Percentiles rank a stretch among this genome's conserved stretches.
These are phyloP conservation scores for Apiotrichum brassicae DNA, from an alignment of 1,284 basidiomycete genomes.

Conservation along the genomic window DNA sequence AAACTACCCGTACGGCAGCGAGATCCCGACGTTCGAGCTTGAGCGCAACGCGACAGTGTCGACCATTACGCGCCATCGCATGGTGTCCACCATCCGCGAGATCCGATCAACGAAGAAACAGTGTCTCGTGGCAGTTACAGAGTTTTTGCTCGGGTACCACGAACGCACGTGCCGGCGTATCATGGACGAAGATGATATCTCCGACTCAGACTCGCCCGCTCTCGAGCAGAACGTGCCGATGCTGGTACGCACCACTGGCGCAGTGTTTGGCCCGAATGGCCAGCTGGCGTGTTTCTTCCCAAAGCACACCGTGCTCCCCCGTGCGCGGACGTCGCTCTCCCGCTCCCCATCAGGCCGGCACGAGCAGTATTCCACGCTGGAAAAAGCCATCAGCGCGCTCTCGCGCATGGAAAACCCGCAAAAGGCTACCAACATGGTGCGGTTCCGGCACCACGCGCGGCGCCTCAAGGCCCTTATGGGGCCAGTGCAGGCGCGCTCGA, in stretches of 20 bases:
- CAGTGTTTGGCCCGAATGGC: conserved; percentile 74
- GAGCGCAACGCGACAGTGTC: conserved; percentile 75
- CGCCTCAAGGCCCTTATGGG: conserved; percentile 10
- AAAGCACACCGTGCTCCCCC: conserved; percentile 44
- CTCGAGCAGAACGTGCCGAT: conserved; percentile 36
- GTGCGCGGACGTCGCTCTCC: conserved; percentile 28
- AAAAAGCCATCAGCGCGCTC: conserved; percentile 39
- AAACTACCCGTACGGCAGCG: conserved; percentile 65
- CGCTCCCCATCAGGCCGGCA: conserved; percentile 31
- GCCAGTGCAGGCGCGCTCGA: conserved; percentile 38
- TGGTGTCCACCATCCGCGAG: conserved; percentile 65
- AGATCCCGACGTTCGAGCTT: conserved; percentile 70
- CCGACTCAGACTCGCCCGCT: conserved; percentile 32
- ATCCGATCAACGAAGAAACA: conserved; percentile 65
- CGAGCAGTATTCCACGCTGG: conserved; percentile 27
- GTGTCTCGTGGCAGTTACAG: conserved; percentile 72
- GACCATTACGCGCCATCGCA: conserved; percentile 64
- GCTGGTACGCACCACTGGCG: conserved; percentile 41
- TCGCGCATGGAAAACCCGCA: conserved; percentile 33
- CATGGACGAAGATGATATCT: conserved; percentile 41
- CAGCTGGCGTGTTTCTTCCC: conserved; percentile 80
- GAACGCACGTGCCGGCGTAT: conserved; percentile 33
- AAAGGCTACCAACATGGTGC: conserved; percentile 15
- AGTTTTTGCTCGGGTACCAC: conserved; percentile 63
- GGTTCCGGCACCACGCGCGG: conserved; percentile 11